Base-by-base conservation (phyloP, 352 stramenopile species). In the Phytophthora pisi region DNA sequence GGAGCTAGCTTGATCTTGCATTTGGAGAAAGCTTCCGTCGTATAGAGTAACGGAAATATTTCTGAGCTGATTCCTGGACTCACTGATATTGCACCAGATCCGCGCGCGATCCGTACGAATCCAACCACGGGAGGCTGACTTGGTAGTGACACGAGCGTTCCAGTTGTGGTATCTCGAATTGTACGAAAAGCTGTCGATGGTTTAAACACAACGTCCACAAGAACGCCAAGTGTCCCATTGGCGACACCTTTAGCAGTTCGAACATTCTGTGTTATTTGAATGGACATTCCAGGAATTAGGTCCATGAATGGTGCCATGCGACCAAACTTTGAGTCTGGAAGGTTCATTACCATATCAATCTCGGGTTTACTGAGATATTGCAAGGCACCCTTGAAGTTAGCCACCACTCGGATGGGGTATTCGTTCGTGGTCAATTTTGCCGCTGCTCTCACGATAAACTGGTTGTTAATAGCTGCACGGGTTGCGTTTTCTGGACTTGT, bases 231-330 rank as follows among this genome's bases (percentile, higher is more conserved):
- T 5, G 55, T 53, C 0, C 56, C 56, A n/a, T 70, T 69, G 1
- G 62, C 54, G 6, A 61, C 38, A 7, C 30, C 24, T 45, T 63
- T 63, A 13, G 40, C 7, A 2, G 60, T 16, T 28, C 40, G 51
- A 3, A 64, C 47, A 46, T 64, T 64, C 26, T 64, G 57, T 0
- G 57, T 52, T 1, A 68, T 26, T 34, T 69, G 62, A 15, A 64
- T 46, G 1, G 62, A 54, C 62, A 69, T 69, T 0, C 62, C 54
- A 2, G 40, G 38, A 23, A 69, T 55, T 3, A 69, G 42, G 15
- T 69, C 55, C 9, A 69, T 24, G 30, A 59, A 69, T 1, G 62
- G 62, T 0, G 62, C 47, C 47, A 64, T 56, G 1, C 62, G n/a
- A 4, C 47, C 62, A 50, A 69, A 69, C 26, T 45, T 42, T 3